A percentile compares a stretch with the other conserved stretches of the same genome.
These are phyloP conservation scores for Rugosomyces carneus DNA, from an alignment of 1,284 basidiomycete genomes.

Conservation along the genomic window DNA sequence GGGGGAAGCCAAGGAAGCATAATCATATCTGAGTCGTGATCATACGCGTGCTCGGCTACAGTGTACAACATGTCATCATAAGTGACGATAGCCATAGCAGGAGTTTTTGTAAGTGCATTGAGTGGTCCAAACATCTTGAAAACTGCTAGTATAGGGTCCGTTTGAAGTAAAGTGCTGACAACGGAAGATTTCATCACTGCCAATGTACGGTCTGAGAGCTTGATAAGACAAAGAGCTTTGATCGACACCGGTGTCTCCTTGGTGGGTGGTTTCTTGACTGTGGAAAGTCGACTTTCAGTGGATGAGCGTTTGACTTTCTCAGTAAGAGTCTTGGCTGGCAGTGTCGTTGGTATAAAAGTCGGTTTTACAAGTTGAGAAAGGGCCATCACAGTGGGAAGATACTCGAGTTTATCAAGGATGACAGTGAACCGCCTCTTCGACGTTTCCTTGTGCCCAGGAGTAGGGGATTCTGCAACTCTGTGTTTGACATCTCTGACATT, in stretches of 20 bases:
- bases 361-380: constrained; percentile 60
- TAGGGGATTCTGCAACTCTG: constrained; percentile 9
- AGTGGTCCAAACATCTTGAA: constrained; percentile 83
- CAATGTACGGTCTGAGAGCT: constrained; percentile 88
- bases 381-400: constrained; percentile 73
- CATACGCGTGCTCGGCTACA: constrained; percentile 63
- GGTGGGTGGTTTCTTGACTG: not conserved
- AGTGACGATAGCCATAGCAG: constrained; percentile 60
- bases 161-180: constrained; percentile 60
- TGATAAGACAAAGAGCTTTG: constrained; percentile 80
- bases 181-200: constrained; percentile 85
- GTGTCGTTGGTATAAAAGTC: constrained; percentile 18
- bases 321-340: too few species aligned
- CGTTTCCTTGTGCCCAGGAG: constrained; percentile 23
- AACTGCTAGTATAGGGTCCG: constrained; percentile 80
- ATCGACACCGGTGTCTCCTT: constrained; percentile 28
- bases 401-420: constrained; percentile 88
- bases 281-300: constrained; percentile 13
- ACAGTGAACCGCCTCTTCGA: constrained; percentile 65
- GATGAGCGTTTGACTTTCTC: constrained; percentile 8
- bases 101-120: constrained; percentile 63
- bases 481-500: constrained; percentile 31
- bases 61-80: constrained; percentile 66
- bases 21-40: constrained; percentile 66
- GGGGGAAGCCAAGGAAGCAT: constrained; percentile 76